Base-by-base conservation (phyloP, 441 rosid species). In the Breynia disticha region DNA sequence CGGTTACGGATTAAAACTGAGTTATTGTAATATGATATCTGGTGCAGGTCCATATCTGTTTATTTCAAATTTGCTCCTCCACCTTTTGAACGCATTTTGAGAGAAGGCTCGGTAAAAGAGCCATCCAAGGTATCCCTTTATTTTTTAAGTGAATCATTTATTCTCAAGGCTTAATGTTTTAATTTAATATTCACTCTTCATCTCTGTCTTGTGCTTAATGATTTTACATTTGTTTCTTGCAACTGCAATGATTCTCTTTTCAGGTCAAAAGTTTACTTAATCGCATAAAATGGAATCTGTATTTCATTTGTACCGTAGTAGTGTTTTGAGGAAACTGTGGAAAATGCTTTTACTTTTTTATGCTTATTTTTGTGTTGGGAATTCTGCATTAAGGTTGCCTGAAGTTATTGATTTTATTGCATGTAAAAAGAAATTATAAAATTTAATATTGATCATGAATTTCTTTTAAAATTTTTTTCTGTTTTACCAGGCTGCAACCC, bases 1-100 rank as follows among this genome's bases (percentile, higher is more conserved):
- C 9, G 2, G 15, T 39, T 39, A 39, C 2, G 43, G 15, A 14
- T 39, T 39, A 9, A 39, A 39, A 39, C 2, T 39, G 43, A 39
- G 14, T 39, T 8, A 14, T 9, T 39, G 43, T 4, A 38, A 16
- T 50, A 24, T 46, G 58, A 51, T 35, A 39, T 54, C 49, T 67
- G 65, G 16, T 71, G 56, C 79, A 93, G 98, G 87, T 79, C 86
- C 62, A 66, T 82, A 42, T 72, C 80, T 52, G 54, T 52, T 62
- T 93, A 89, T 73, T 89, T 93, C 69, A 65, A 78, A 68, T 75
- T 80, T 66, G 84, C 96, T 61, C 95, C 95, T 1, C 84, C 96
- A 55, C 97, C 97, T 44, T 86, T 84, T 57, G 67, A 80, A 67
- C 87, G 88, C 42, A 56, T 87, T 68, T 72, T 77, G 76, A 62